Conservation (phyloP, 176 grass and related monocot genomes). For the Themeda triandra region DNA sequence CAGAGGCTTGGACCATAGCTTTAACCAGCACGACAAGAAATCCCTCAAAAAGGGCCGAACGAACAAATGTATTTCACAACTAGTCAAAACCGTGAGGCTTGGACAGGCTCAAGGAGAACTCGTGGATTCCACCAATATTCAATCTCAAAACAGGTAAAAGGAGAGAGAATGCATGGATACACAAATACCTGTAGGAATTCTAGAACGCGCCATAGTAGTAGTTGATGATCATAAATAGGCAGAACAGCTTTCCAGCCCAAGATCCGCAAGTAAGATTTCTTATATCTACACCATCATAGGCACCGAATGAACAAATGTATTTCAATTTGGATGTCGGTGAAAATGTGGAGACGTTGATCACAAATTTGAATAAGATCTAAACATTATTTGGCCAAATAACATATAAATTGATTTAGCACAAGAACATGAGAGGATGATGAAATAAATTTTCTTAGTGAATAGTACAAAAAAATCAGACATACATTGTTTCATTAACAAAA, state of each 20-base stretch:
- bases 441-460: not conserved
- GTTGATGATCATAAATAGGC: conserved; percentile 80
- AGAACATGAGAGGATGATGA: not conserved
- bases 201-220: conserved; percentile 67
- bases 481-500: not conserved
- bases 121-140: not conserved
- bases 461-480: not conserved
- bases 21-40: not conserved
- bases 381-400: conserved; percentile 3
- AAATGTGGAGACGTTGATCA: not conserved
- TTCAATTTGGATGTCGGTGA: not conserved
- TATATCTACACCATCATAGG: conserved; percentile 47
- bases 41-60: not conserved
- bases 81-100: conserved; percentile 31
- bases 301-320: not conserved
- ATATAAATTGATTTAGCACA: not conserved
- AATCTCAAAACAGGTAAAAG: not conserved
- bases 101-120: conserved; percentile 48
- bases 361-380: not conserved
- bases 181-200: conserved; percentile 70
- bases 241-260: conserved; percentile 85
- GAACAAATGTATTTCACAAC: not conserved
- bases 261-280: conserved; percentile 76
- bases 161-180: not conserved
- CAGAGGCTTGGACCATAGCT: not conserved